A percentile compares a stretch with the other conserved stretches of the same genome.
phyloP scores from a whole-genome alignment of 2,329 filamentous ascomycete species.

The Tolypocladium tropicale region DNA sequence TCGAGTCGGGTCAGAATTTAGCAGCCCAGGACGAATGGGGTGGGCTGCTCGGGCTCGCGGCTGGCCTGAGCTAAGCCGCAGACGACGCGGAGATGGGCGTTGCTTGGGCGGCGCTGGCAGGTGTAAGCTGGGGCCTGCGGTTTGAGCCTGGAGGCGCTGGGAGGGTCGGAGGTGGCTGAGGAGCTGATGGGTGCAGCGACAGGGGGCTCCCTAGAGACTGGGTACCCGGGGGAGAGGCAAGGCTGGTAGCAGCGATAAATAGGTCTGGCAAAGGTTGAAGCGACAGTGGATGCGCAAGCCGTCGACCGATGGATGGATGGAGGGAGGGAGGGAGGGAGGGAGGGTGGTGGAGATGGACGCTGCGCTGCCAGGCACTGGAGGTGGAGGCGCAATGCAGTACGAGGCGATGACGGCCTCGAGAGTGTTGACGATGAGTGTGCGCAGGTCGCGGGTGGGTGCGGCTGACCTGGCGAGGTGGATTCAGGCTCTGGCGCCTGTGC shows the following conservation, averaged over 20 bases:
- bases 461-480: not conserved
- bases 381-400: not conserved
- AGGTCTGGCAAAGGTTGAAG: not conserved
- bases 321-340: too few relatives aligned
- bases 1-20: constrained; percentile 2
- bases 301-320: not conserved
- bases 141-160: not conserved
- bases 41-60: constrained; percentile 2
- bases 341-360: not conserved
- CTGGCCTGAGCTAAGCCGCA: constrained; percentile 1
- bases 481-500: not conserved
- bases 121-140: not conserved
- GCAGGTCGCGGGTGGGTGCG: not conserved
- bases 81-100: not conserved
- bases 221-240: too few relatives aligned
- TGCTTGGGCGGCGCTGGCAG: not conserved
- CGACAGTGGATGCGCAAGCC: not conserved
- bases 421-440: not conserved
- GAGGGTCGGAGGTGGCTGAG: not conserved
- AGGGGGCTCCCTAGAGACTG: too few relatives aligned
- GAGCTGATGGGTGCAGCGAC: not conserved
- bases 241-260: not conserved
- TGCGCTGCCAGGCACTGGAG: not conserved
- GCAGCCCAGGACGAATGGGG: constrained; percentile 1
- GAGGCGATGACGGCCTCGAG: not conserved